Evolutionary conservation across 129 eudicot species (phyloP), one percentile per base, ranked within the genome.

Genomic region (Ambrosia artemisiifolia): DNA sequence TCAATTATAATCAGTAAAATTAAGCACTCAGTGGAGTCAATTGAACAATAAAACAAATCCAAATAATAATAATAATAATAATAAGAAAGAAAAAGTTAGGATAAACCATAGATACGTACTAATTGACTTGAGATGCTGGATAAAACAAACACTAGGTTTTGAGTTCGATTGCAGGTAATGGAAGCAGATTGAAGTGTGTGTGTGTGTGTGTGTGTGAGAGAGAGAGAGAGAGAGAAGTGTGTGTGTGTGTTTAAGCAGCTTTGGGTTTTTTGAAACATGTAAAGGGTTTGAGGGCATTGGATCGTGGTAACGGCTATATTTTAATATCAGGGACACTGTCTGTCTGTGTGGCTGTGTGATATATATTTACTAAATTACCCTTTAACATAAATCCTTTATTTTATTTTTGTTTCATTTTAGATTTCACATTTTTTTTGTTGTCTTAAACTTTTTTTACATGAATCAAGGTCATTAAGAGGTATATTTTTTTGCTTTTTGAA

Each of bases 231-330:
- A 24, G 28, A 24, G 28, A 24, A 1, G 28, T 24, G 28, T 24
- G 28, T 24, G 28, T 24, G 28, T 24, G 28, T 24, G 28, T 24
- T 24, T 24, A n/a, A n/a, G n/a, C n/a, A 0, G 73, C 11, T 43
- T 72, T 30, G 57, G 5, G 70, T 12, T n/a, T 55, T 75, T 75
- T 55, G 49, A 75, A 75, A 54, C 47, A n/a, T 66, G 67, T 54
- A 75, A 43, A 43, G 73, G 33, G 49, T 49, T 74, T 35, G 7
- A 24, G 18, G 74, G 49, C 76, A 50, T 40, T 42, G 81, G 81
- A 70, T 70, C 76, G 56, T 30, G 72, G 50, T 71, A 78, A 78
- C 82, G 82, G 82, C 82, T 78, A 78, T 78, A 28, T 71, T 78
- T 60, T 77, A 61, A 36, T 69, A 14, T 38, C 17, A 8, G 17